These are phyloP conservation scores for Tardiomyces blankii DNA, from an alignment of 1,139 yeast genomes.

Conservation along the genomic window DNA sequence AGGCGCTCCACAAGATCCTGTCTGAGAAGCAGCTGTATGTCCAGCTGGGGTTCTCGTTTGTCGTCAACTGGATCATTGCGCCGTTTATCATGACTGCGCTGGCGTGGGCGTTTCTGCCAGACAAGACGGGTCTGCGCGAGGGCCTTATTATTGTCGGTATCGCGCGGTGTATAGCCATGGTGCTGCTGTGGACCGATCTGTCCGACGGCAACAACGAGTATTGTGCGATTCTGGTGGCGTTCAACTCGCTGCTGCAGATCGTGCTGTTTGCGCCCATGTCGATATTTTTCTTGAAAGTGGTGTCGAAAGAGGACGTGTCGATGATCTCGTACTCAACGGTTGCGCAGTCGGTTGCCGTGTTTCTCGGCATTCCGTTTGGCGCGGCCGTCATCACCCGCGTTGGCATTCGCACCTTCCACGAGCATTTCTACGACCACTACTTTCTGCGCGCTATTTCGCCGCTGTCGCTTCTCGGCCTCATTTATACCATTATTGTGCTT, in stretches of 20 bases:
- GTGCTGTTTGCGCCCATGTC: conserved; percentile 46
- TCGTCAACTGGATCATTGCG: conserved; percentile 46
- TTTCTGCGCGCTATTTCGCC: conserved; percentile 37
- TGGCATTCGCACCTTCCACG: conserved; percentile 21
- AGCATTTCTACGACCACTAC: conserved; percentile 23
- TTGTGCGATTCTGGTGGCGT: conserved; percentile 43
- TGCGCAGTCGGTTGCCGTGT: conserved; percentile 41
- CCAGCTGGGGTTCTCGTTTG: conserved; percentile 32
- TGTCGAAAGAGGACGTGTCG: conserved; percentile 8
- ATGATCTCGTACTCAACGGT: conserved; percentile 29
- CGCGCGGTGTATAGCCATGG: conserved; percentile 58
- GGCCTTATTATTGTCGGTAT: conserved; percentile 51
- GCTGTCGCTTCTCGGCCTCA: conserved; percentile 40
- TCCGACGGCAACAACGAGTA: conserved; percentile 42
- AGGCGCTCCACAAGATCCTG: conserved; percentile 24
- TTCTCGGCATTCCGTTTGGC: conserved; percentile 45
- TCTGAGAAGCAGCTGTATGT: conserved; percentile 19
- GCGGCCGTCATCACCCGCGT: conserved; percentile 36
- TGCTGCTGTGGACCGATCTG: conserved; percentile 47
- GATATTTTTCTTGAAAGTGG: conserved; percentile 28
- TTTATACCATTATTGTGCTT: conserved; percentile 42
- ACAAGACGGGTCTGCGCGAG: conserved; percentile 37
- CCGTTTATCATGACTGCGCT: conserved; percentile 44
- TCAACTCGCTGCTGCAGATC: conserved; percentile 44
- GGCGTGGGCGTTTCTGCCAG: conserved; percentile 44